A percentile compares a stretch with the other conserved stretches of the same genome.
phyloP scores from a whole-genome alignment of 306 rosid species.

The Prosopis cineraria region DNA sequence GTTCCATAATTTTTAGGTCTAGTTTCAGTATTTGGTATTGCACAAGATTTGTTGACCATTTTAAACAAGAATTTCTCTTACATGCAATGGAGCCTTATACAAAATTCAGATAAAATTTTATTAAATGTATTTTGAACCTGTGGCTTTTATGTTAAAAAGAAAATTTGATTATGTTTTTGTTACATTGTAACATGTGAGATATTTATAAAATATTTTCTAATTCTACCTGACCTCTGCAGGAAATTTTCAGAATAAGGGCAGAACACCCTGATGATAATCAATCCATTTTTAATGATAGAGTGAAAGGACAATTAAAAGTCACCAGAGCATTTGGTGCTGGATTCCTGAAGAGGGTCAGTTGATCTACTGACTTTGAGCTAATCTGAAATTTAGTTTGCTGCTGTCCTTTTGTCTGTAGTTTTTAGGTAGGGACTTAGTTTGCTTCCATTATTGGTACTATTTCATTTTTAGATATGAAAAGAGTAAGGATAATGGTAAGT shows the following conservation, averaged over 20 bases:
- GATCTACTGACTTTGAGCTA: constrained; percentile 42
- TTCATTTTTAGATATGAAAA: neutral
- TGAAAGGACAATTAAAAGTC: constrained; percentile 70
- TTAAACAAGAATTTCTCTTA: neutral
- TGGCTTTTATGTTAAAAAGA: neutral
- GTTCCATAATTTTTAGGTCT: neutral
- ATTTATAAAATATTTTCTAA: constrained; percentile 15
- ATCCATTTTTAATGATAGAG: constrained; percentile 61
- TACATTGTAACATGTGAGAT: neutral
- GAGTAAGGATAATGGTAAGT: neutral
- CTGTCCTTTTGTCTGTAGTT: constrained; percentile 39
- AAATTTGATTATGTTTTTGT: neutral
- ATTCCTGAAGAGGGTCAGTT: constrained; percentile 70
- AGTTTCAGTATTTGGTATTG: neutral
- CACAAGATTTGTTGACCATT: neutral
- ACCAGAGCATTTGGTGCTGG: constrained; percentile 80
- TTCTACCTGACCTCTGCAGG: constrained; percentile 46
- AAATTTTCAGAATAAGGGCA: constrained; percentile 53
- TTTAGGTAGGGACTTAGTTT: constrained; percentile 33
- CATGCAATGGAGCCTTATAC: neutral
- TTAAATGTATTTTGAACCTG: neutral
- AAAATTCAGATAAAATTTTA: neutral
- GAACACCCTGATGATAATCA: constrained; percentile 69
- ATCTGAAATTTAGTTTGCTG: constrained; percentile 47
- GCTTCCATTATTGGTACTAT: neutral